A percentile compares a stretch with the other conserved stretches of the same genome.
These are phyloP conservation scores for Rhodotorula sp. DNA, from an alignment of 1,284 basidiomycete genomes.

Conservation along the genomic window DNA sequence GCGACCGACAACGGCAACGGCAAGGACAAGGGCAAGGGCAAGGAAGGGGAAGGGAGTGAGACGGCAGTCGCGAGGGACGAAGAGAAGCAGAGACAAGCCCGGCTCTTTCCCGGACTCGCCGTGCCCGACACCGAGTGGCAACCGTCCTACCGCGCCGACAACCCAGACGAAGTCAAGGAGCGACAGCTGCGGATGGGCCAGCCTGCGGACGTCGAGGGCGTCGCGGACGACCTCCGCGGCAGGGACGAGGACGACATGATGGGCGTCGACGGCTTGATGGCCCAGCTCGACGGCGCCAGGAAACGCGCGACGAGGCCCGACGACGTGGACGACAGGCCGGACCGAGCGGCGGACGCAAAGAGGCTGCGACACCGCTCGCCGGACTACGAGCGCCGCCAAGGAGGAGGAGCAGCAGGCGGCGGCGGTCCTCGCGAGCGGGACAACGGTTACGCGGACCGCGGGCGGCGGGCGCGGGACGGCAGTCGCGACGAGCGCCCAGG, in stretches of 20 bases:
- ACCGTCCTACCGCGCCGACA: conserved; percentile 31
- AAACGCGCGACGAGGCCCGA: conserved; percentile 44
- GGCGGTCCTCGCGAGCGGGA: conserved; percentile 48
- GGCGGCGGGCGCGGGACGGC: conserved; percentile 20
- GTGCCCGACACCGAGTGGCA: conserved; percentile 69
- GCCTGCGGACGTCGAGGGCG: conserved; percentile 48
- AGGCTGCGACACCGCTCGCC: conserved; percentile 32
- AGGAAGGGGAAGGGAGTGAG: conserved; percentile 45
- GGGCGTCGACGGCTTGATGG: conserved; percentile 38
- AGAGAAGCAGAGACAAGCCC: conserved; percentile 71
- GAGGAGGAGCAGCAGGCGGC: too few species aligned
- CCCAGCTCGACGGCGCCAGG: conserved; percentile 59
- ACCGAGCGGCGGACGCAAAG: conserved; percentile 11
- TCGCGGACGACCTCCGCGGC: conserved; percentile 53
- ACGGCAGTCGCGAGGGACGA: conserved; percentile 54
- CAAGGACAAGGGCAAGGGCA: conserved; percentile 49
- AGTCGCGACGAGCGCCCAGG: conserved; percentile 29
- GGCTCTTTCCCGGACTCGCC: conserved; percentile 89
- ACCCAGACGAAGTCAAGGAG: conserved; percentile 14
- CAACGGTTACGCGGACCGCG: conserved; percentile 46
- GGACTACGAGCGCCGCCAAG: conserved; percentile 30
- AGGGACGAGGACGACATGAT: conserved; percentile 25
- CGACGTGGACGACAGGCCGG: conserved; percentile 52
- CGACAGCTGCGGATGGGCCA: conserved; percentile 22
- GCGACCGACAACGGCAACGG: conserved; percentile 49